Base-by-base conservation (phyloP, 306 rosid genomes). In the Heteromeles arbutifolia region DNA sequence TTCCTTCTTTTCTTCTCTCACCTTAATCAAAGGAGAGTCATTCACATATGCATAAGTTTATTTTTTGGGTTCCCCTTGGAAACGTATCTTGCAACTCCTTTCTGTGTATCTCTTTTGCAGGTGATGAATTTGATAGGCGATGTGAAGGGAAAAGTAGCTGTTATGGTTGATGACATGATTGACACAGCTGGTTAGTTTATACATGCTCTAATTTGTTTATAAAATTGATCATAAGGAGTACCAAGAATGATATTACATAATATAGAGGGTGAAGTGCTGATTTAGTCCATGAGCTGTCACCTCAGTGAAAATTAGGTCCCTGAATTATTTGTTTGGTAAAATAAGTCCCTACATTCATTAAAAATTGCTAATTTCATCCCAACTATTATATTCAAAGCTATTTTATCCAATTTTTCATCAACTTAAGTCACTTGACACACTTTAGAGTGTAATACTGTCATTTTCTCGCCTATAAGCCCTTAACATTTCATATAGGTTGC, bases 71-170 rank as follows among this genome's bases (percentile, higher is more conserved):
- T 14, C 19, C 58, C 11, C 29, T 26, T n/a, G 80, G 50, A 73
- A 52, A 74, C 29, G 41, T 44, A 43, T 69, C 25, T 69, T 15
- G 64, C 62, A 17, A 52, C 41, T 73, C 73, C 75, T 70, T 76
- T 74, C 7, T 76, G 25, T 66, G 14, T 21, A 67, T 83, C 41
- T 62, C 21, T 44, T 24, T 80, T 84, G 64, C 87, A 93, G 98
- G 98, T 93, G 70, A 91, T 93, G 96, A 93, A 93, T 84, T 90
- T 93, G 89, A 93, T 93, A 54, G 98, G 98, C 25, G 98, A 93
- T 62, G 98, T 91, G 63, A 89, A 84, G 83, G 96, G 98, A 75
- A 93, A 93, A 83, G 98, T 93, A 31, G 98, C 98, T 10, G 98
- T 93, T 69, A 91, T 91, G 98, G 97, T 93, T 68, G 98, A 91